Evolutionary conservation across 2,329 filamentous ascomycete genomes (phyloP).

Genomic region (Didymosphaeria variabile): DNA sequence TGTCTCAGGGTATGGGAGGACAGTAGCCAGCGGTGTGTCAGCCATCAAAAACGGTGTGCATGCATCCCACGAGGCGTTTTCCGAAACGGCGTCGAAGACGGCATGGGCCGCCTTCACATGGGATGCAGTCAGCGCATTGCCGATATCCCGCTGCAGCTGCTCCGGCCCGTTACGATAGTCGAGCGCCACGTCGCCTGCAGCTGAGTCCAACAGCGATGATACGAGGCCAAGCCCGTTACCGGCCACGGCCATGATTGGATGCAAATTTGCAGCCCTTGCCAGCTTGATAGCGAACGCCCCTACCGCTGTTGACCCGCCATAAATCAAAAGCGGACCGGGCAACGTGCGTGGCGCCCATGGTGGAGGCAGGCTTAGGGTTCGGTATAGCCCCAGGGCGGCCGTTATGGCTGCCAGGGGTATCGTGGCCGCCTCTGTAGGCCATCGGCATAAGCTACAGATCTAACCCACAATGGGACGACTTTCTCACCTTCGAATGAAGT

Average conservation of each 20-base stretch:
- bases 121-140: too few relatives aligned
- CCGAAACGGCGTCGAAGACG: too few relatives aligned
- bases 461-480: too few relatives aligned
- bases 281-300: constrained; percentile 49
- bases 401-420: constrained; percentile 55
- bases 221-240: constrained; percentile 43
- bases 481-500: too few relatives aligned
- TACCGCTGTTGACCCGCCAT: constrained; percentile 48
- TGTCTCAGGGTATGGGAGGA: too few relatives aligned
- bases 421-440: constrained; percentile 52
- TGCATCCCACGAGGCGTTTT: too few relatives aligned
- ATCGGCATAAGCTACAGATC: too few relatives aligned
- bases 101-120: too few relatives aligned
- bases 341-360: constrained; percentile 38
- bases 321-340: constrained; percentile 41
- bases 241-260: constrained; percentile 49
- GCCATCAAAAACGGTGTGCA: too few relatives aligned
- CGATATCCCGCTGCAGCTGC: constrained; percentile 40
- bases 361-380: constrained; percentile 48
- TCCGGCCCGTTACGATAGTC: constrained; percentile 62
- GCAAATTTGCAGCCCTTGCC: constrained; percentile 43
- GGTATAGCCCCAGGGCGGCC: constrained; percentile 52
- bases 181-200: constrained; percentile 44
- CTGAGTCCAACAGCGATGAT: constrained; percentile 41
- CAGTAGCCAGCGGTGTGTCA: too few relatives aligned